A percentile compares a stretch with the other conserved stretches of the same genome.
These are phyloP conservation scores for Dioszegia crocea DNA, from an alignment of 768 basidiomycete species.

Conservation along the genomic window DNA sequence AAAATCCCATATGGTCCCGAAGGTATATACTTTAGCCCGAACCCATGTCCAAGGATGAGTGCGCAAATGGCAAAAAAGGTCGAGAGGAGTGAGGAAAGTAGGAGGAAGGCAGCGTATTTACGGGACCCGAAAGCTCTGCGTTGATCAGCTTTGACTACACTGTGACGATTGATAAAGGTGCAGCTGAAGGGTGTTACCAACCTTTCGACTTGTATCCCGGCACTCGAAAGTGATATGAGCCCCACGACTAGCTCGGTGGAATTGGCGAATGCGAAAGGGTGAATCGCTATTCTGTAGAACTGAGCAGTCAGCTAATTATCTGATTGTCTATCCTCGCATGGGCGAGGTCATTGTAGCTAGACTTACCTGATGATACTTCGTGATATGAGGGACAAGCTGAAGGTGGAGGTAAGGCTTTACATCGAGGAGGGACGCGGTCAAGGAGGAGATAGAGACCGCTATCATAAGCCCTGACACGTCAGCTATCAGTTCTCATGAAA, in stretches of 20 bases:
- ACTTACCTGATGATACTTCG: conserved; percentile 78
- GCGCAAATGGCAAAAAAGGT: conserved; percentile 65
- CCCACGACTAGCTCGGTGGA: conserved; percentile 80
- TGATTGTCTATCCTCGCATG: conserved; percentile 21
- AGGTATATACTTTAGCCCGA: conserved; percentile 70
- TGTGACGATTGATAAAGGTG: background rate
- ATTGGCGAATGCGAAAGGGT: conserved; percentile 73
- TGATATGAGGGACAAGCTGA: conserved; percentile 84
- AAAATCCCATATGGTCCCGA: conserved; percentile 70
- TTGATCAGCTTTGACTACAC: background rate
- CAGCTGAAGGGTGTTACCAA: conserved; percentile 46
- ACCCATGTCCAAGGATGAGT: conserved; percentile 62
- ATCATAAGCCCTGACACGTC: conserved; percentile 67
- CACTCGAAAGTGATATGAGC: conserved; percentile 68
- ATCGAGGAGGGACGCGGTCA: conserved; percentile 72
- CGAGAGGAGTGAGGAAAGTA: conserved; percentile 50
- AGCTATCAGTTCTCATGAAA: background rate
- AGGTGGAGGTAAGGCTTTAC: conserved; percentile 84
- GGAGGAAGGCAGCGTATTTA: conserved; percentile 71
- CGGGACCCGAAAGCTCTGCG: conserved; percentile 67
- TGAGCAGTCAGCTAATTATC: conserved; percentile 46
- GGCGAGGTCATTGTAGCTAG: conserved; percentile 27
- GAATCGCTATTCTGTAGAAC: conserved; percentile 78
- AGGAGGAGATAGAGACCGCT: conserved; percentile 64
- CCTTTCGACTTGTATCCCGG: conserved; percentile 68